Conservation (phyloP, 2,329 filamentous ascomycete genomes). For the Aphanocladium album region DNA sequence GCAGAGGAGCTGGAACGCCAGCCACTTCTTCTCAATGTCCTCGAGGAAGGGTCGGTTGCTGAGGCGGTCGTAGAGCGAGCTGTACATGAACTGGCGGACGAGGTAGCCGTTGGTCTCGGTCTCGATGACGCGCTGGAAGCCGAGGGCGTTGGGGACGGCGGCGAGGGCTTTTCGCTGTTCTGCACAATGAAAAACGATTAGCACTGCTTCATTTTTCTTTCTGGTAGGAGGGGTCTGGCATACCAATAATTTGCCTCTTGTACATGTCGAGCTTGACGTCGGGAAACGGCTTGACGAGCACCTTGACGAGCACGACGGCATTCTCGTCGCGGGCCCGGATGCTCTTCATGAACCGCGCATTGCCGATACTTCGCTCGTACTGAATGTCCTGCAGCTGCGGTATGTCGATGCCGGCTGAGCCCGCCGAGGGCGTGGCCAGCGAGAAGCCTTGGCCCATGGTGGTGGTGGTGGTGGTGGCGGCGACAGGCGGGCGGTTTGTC, state of each 20-base stretch:
- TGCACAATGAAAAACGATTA: slow-evolving; percentile 27
- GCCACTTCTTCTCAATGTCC: slow-evolving; percentile 98
- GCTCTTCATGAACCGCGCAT: slow-evolving; percentile 93
- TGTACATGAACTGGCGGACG: slow-evolving; percentile 92
- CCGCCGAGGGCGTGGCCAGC: slow-evolving; percentile 82
- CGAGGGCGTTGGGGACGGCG: slow-evolving; percentile 84
- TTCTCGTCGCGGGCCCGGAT: slow-evolving; percentile 86
- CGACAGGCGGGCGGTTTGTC: not conserved
- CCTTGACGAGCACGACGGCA: slow-evolving; percentile 88
- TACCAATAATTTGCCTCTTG: slow-evolving; percentile 69
- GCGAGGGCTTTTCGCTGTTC: slow-evolving; percentile 74
- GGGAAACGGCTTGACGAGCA: slow-evolving; percentile 86
- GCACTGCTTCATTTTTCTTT: not conserved
- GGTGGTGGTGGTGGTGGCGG: too few species aligned
- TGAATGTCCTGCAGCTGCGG: slow-evolving; percentile 85
- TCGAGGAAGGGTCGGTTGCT: slow-evolving; percentile 95
- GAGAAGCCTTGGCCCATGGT: slow-evolving; percentile 96
- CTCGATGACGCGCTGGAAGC: slow-evolving; percentile 86
- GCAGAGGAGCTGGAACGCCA: slow-evolving; percentile 91
- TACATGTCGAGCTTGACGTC: slow-evolving; percentile 77
- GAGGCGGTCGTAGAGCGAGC: slow-evolving; percentile 92
- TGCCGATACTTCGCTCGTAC: slow-evolving; percentile 89
- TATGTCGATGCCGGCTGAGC: slow-evolving; percentile 88
- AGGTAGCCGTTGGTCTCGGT: slow-evolving; percentile 89
- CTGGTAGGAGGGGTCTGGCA: too few species aligned